Conservation (phyloP, 306 rosid species). For the Acacia melanoxylon region DNA sequence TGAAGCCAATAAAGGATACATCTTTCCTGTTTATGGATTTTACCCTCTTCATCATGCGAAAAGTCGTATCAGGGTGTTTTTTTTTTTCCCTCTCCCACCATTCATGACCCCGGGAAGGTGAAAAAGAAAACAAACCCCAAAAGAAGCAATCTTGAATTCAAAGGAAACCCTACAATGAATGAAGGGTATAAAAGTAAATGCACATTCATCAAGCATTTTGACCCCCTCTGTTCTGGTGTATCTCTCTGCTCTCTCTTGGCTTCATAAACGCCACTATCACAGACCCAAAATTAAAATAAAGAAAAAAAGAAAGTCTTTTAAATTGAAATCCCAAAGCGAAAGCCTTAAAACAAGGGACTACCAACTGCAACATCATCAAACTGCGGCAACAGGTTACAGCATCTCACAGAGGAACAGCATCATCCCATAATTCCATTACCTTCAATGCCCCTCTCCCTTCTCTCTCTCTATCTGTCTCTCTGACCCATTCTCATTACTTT, state of each 20-base stretch:
- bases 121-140: slow-evolving; percentile 23
- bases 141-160: slow-evolving; percentile 18
- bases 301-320: background rate
- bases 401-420: slow-evolving; percentile 46
- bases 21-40: slow-evolving; percentile 24
- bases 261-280: slow-evolving; percentile 17
- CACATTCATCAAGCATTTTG: background rate
- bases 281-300: background rate
- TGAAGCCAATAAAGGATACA: slow-evolving; percentile 24
- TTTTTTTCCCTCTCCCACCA: slow-evolving; percentile 21
- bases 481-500: slow-evolving; percentile 22
- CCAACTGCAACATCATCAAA: slow-evolving; percentile 13
- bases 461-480: slow-evolving; percentile 28
- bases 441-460: background rate
- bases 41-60: slow-evolving; percentile 38
- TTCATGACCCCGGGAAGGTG: slow-evolving; percentile 27
- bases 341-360: slow-evolving; percentile 56
- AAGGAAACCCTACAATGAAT: background rate
- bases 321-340: slow-evolving; percentile 13
- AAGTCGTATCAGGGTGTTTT: slow-evolving; percentile 31
- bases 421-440: slow-evolving; percentile 34
- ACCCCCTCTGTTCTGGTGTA: background rate
- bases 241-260: background rate
- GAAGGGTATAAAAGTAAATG: slow-evolving; percentile 43
- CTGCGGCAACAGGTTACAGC: slow-evolving; percentile 48